These are phyloP conservation scores for Boletus barrowsii DNA, from an alignment of 768 basidiomycete genomes.

Conservation along the genomic window DNA sequence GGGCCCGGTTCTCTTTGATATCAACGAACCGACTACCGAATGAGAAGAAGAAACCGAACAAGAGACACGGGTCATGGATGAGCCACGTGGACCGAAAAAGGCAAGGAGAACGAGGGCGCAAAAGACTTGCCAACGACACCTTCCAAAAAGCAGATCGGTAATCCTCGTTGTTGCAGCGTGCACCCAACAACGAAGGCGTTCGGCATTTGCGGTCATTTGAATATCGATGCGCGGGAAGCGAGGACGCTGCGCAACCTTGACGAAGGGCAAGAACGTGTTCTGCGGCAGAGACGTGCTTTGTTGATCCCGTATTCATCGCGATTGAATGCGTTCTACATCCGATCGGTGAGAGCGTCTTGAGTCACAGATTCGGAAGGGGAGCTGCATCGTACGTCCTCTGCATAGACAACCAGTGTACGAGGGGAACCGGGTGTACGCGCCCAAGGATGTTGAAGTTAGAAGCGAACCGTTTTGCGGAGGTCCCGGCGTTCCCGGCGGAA, in stretches of 20 bases:
- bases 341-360: not conserved
- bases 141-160: conserved; percentile 5
- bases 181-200: not conserved
- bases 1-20: conserved; percentile 2
- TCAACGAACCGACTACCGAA: conserved; percentile 5
- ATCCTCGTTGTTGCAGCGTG: conserved; percentile 20
- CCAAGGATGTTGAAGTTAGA: conserved; percentile 12
- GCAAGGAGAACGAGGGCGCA: not conserved
- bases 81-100: conserved; percentile 4
- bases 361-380: conserved; percentile 7
- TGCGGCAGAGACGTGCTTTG: not conserved
- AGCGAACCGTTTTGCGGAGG: not conserved
- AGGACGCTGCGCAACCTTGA: not conserved
- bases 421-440: not conserved
- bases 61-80: not conserved
- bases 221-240: not conserved
- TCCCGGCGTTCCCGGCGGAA: not conserved
- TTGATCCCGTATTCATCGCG: conserved; percentile 16
- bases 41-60: not conserved
- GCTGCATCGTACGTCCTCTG: conserved; percentile 1
- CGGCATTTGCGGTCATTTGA: not conserved
- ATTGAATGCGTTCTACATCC: conserved; percentile 4
- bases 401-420: not conserved
- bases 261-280: not conserved
- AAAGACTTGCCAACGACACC: not conserved